Evolutionary conservation across 805 yeast genomes (phyloP), one percentile per base, ranked within the genome.

Genomic region (Starmera amethionina): DNA sequence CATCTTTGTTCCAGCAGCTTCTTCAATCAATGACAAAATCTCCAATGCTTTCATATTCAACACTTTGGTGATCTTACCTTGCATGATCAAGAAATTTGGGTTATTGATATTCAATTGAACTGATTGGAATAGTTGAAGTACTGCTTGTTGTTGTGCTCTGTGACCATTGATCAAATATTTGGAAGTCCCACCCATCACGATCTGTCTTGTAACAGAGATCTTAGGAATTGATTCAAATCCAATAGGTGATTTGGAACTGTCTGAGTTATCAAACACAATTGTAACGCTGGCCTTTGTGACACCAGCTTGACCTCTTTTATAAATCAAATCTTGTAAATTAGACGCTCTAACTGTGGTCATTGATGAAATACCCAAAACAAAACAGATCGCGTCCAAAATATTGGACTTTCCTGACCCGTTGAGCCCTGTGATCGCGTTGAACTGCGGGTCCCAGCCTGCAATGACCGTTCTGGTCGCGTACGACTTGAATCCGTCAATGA

Each of bases 401-500:
- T 93, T 93, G 18, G 97, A 90, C 56, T 93, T 93, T 6, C 99
- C 99, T 0, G 96, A 87, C 9, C 99, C 99, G 58, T 93, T 93
- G 38, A 93, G 70, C 8, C 99, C 99, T 0, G 98, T 94, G 57
- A 93, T 90, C 52, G 97, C 96, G 63, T 94, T 93, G 64, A 93
- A 94, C 62, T 84, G 95, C 2, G 85, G 74, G 61, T 93, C 99
- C 98, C 98, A 94, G 25, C 80, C 84, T 2, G 95, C 75, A 29
- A 93, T 85, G 28, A 89, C 97, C 1, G 98, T 93, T 66, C 97
- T 81, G 1, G 95, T 83, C 25, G 97, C 96, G 54, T 93, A 93
- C 18, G 97, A 87, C 66, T 93, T 93, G 75, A 93, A 93, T 35
- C 99, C 99, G 63, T 93, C 98, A 37, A 93, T 80, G 46, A 93